Base-by-base conservation (phyloP, 352 stramenopile genomes). In the Pythium sukuiense region DNA sequence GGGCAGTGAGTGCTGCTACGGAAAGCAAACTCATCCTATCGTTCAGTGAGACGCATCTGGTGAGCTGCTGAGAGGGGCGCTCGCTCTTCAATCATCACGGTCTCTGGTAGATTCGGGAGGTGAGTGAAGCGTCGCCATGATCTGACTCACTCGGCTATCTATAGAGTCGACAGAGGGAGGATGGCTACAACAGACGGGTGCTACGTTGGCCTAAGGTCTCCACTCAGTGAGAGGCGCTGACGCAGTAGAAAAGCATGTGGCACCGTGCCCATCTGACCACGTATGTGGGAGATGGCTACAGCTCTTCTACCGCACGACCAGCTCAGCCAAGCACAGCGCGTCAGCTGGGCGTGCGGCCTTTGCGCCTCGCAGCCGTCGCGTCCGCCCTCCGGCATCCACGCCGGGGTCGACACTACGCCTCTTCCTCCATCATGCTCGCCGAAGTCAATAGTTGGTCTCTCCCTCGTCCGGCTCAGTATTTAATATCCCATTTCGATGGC, bases 401-500 rank as follows among this genome's bases (percentile, higher is more conserved):
- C 18, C n/a, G 43, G 8, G 14, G 43, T 50, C 20, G 20, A 24
- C 20, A 24, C 20, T 24, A 24, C 20, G 20, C 20, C 43, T 50
- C 43, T 50, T 50, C 18, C 43, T 50, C n/a, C 16, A 18, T 18
- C 39, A 46, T n/a, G 39, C 20, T 24, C 20, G 20, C 20, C 20
- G 20, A 24, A 24, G 20, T 24, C 20, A 24, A 24, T 24, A 24
- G 20, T 24, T 5, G 12, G 39, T n/a, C 39, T 11, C 39, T 46
- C 12, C 12, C 8, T 27, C 43, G 43, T 27, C 43, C 43, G 43
- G 18, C 43, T 50, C 43, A 46, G 20, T 60, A 50, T 60, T 60
- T 60, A 27, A 49, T 50, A 30, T 33, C n/a, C 35, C 54, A 3
- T 35, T n/a, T 55, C 26, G n/a, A 55, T 57, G 58, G 59, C 33